These are phyloP conservation scores for Syzygium aqueum DNA, from an alignment of 345 rosid species.

Conservation along the genomic window DNA sequence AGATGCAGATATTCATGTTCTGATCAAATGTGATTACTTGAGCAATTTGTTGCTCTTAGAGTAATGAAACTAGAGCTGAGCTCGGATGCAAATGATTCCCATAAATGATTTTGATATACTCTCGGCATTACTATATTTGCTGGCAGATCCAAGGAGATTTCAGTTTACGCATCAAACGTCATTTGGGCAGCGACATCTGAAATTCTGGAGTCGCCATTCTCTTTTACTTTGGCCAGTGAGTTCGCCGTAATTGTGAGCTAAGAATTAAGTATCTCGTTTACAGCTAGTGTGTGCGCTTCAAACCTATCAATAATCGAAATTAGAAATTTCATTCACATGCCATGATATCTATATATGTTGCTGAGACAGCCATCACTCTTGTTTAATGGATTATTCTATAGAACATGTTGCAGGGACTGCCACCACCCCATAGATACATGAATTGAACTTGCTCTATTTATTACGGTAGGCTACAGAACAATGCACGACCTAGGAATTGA, in stretches of 20 bases:
- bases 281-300: not conserved
- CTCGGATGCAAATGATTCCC: not conserved
- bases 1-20: not conserved
- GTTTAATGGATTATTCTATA: not conserved
- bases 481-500: not conserved
- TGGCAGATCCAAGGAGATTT: constrained; percentile 21
- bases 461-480: not conserved
- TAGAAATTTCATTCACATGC: not conserved
- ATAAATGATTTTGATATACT: not conserved
- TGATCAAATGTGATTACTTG: not conserved
- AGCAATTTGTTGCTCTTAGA: not conserved
- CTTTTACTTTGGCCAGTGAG: constrained; percentile 18
- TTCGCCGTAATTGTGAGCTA: not conserved
- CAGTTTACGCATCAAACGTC: constrained; percentile 7
- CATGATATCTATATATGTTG: not conserved
- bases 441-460: not conserved
- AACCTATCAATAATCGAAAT: not conserved
- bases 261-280: not conserved
- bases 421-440: not conserved
- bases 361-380: not conserved
- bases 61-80: not conserved
- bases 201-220: constrained; percentile 9
- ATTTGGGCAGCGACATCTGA: constrained; percentile 12
- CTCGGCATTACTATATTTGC: not conserved
- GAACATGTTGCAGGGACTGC: not conserved